These are phyloP conservation scores for Grigorovia jiainica DNA, from an alignment of 805 yeast species.

Conservation along the genomic window DNA sequence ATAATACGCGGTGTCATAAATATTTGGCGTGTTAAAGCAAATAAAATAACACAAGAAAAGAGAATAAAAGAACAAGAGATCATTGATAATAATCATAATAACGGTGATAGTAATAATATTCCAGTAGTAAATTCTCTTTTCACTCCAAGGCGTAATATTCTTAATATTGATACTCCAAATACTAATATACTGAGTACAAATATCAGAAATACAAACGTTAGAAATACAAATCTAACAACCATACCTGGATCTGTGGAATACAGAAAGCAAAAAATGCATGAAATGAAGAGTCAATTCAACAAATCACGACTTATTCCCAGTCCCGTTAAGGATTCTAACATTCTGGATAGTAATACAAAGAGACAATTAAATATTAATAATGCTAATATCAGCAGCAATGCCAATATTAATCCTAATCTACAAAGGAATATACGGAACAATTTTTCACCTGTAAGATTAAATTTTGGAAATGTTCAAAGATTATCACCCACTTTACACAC, in stretches of 20 bases:
- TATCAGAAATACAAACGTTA: not conserved
- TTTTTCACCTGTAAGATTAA: constrained; percentile 1
- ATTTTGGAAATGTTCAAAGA: not conserved
- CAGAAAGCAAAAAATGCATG: constrained; percentile 30
- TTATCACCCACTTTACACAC: not conserved
- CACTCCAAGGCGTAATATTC: not conserved
- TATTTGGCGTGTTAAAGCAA: constrained; percentile 27
- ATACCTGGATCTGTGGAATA: constrained; percentile 33
- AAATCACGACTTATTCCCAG: constrained; percentile 30
- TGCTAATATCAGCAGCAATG: not conserved
- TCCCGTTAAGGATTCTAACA: constrained; percentile 25
- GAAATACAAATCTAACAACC: constrained; percentile 5
- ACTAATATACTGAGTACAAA: not conserved
- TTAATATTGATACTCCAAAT: not conserved
- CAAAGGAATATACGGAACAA: no score
- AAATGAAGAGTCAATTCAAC: constrained; percentile 29
- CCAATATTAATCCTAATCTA: not conserved
- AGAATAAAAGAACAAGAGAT: not conserved
- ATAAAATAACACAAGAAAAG: constrained; percentile 4
- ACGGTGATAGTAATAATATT: not conserved
- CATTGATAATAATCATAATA: not conserved
- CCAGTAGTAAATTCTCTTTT: not conserved
- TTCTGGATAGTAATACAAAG: constrained; percentile 13
- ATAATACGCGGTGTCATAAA: constrained; percentile 28
- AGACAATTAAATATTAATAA: not conserved